Conservation (phyloP, 2,329 filamentous ascomycete species). For the Colletotrichum lini region DNA sequence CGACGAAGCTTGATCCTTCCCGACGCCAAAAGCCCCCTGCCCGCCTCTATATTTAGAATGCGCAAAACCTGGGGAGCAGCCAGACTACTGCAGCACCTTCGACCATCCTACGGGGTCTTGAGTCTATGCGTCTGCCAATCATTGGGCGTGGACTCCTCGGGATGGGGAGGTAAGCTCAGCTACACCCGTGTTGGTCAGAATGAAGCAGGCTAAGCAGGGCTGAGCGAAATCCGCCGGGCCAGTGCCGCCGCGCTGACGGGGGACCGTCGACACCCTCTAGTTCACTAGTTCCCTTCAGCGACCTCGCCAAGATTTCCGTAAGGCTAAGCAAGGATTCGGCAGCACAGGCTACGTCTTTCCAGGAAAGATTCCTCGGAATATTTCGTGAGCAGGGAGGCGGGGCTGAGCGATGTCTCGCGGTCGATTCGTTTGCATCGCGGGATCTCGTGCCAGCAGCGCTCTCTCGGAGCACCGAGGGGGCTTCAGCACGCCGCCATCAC, state of each 20-base stretch:
- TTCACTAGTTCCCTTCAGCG: not conserved
- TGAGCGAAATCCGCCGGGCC: slow-evolving; percentile 19
- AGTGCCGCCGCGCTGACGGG: slow-evolving; percentile 6
- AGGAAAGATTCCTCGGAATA: not conserved
- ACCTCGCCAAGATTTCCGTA: not conserved
- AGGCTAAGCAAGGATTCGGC: not conserved
- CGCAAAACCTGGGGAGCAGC: slow-evolving; percentile 14
- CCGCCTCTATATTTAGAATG: slow-evolving; percentile 26
- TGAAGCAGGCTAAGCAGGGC: slow-evolving; percentile 2
- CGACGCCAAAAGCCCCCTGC: not conserved
- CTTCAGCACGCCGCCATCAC: too few relatives aligned
- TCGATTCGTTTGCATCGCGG: not conserved
- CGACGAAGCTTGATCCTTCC: not conserved
- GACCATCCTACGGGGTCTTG: too few relatives aligned
- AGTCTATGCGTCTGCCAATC: not conserved
- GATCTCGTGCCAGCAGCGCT: not conserved
- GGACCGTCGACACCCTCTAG: not conserved
- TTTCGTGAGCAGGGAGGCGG: not conserved
- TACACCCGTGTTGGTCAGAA: not conserved
- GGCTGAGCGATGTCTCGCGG: not conserved
- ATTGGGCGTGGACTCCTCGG: not conserved
- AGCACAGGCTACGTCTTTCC: too few relatives aligned
- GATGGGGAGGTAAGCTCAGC: slow-evolving; percentile 7
- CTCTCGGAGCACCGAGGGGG: too few relatives aligned
- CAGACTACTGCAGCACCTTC: not conserved